phyloP scores from a whole-genome alignment of 768 basidiomycete species.

The Trametes gibbosa region DNA sequence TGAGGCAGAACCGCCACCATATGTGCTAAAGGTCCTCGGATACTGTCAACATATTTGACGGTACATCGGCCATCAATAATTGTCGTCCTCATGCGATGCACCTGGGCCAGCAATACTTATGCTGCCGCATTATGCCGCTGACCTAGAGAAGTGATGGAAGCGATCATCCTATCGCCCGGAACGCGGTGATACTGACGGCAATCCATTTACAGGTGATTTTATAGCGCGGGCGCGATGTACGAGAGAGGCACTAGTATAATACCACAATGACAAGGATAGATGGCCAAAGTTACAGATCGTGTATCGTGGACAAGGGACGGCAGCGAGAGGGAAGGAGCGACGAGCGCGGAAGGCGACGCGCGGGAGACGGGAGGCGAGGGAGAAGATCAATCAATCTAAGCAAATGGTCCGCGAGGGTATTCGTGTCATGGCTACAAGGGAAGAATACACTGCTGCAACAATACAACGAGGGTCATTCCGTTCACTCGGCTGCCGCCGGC shows the following conservation, averaged over 20 bases:
- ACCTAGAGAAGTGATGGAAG: too few species aligned
- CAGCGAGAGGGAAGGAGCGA: background rate
- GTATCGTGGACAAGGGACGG: background rate
- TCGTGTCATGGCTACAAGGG: conserved; percentile 9
- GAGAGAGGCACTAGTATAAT: background rate
- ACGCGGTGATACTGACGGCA: too few species aligned
- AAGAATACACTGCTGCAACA: background rate
- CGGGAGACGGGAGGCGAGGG: background rate
- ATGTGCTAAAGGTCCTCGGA: too few species aligned
- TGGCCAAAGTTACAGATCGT: background rate
- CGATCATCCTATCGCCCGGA: too few species aligned
- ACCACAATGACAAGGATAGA: conserved; percentile 1
- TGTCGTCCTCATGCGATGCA: too few species aligned
- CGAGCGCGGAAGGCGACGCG: background rate
- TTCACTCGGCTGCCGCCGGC: conserved; percentile 11
- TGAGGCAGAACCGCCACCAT: too few species aligned
- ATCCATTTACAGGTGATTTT: too few species aligned
- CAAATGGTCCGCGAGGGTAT: conserved; percentile 10
- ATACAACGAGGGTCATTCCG: background rate
- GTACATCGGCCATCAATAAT: too few species aligned
- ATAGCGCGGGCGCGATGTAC: background rate
- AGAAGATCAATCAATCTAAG: conserved; percentile 2
- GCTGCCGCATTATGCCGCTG: too few species aligned
- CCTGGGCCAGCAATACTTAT: too few species aligned
- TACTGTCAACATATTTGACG: too few species aligned